A percentile compares a stretch with the other conserved stretches of the same genome.
Conservation (phyloP, 2,329 filamentous ascomycete genomes). For the Penicillium sp. region DNA sequence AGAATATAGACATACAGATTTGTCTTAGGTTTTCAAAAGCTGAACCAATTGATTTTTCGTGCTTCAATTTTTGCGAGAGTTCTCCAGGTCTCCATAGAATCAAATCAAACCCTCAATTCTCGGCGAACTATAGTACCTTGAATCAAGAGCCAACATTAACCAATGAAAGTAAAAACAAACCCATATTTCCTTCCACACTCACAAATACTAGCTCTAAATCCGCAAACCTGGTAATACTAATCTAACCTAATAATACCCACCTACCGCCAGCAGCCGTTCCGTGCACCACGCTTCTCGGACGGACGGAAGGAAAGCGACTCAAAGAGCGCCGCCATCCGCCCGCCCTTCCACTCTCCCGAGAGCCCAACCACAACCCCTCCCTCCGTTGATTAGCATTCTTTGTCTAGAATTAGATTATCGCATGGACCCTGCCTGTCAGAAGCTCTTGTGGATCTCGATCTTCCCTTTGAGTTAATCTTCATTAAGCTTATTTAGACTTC, state of each 20-base stretch:
- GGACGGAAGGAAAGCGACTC: slow-evolving; percentile 24
- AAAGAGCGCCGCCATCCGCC: not conserved
- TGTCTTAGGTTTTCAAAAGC: not conserved
- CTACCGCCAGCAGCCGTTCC: not conserved
- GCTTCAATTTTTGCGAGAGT: not conserved
- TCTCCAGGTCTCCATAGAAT: no score
- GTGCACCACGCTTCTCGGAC: slow-evolving; percentile 22
- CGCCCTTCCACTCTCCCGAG: slow-evolving; percentile 14
- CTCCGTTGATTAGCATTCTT: slow-evolving; percentile 10
- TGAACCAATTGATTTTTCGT: not conserved
- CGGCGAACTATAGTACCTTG: no score
- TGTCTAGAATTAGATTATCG: not conserved
- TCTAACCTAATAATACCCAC: not conserved
- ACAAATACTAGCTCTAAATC: not conserved
- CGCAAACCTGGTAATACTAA: not conserved
- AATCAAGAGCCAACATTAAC: not conserved
- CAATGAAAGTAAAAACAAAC: not conserved
- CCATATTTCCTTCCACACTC: not conserved
- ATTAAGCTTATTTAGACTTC: slow-evolving; percentile 27
- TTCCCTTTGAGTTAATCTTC: slow-evolving; percentile 1
- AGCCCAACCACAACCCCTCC: slow-evolving; percentile 7
- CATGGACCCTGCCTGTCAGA: slow-evolving; percentile 1
- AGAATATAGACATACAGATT: not conserved
- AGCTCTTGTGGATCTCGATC: slow-evolving; percentile 23
- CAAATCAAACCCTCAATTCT: not conserved